These are phyloP conservation scores for Trametes villosa DNA, from an alignment of 768 basidiomycete species.

Conservation along the genomic window DNA sequence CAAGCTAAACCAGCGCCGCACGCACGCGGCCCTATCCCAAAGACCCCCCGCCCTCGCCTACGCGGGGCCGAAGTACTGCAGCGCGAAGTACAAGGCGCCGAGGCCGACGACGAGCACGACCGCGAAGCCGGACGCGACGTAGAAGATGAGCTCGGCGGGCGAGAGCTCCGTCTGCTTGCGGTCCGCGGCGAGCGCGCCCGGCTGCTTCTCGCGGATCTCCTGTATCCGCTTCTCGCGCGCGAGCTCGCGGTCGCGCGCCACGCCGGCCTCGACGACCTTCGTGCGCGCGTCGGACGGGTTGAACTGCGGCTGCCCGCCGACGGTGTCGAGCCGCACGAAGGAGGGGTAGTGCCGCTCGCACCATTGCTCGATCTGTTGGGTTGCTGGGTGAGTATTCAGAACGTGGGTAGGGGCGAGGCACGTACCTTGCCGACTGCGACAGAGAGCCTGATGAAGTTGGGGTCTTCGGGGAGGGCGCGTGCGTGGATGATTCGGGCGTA, in stretches of 20 bases:
- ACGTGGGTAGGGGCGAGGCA: conserved; percentile 19
- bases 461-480: conserved; percentile 79
- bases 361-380: conserved; percentile 86
- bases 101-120: conserved; percentile 34
- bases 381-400: conserved; percentile 9
- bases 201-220: conserved; percentile 20
- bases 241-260: conserved; percentile 43
- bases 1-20: neutral
- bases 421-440: conserved; percentile 83
- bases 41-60: neutral
- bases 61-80: conserved; percentile 21
- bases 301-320: conserved; percentile 33
- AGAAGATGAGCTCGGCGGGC: conserved; percentile 34
- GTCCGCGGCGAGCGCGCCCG: neutral
- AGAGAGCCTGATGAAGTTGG: conserved; percentile 81
- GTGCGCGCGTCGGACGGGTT: conserved; percentile 62
- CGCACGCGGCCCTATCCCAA: neutral
- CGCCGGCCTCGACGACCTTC: conserved; percentile 48
- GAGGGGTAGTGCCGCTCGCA: conserved; percentile 92
- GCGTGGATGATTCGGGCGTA: conserved; percentile 83
- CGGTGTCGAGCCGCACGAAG: conserved; percentile 58
- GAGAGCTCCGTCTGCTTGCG: neutral
- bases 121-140: conserved; percentile 33
- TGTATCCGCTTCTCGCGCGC: conserved; percentile 37
- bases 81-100: conserved; percentile 30